Base-by-base conservation (phyloP, 2,329 filamentous ascomycete genomes). In the Sphaerulina musiva region DNA sequence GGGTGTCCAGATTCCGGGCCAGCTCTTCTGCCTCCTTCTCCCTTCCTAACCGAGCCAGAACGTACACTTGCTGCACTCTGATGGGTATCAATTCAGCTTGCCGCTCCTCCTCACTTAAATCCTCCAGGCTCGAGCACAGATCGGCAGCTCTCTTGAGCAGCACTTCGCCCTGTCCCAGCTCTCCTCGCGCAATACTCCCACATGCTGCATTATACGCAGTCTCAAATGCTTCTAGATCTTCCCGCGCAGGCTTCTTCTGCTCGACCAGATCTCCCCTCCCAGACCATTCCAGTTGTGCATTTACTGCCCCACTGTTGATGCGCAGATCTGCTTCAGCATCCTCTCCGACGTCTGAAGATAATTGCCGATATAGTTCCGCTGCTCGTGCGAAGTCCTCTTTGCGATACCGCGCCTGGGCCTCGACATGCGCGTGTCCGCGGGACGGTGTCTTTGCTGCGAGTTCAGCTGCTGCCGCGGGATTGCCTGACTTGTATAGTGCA, bases 181-280 rank as follows among this genome's bases (percentile, higher is more conserved):
- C 84, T 6, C 83, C 85, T 45, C 81, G 77, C 11, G 86, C 85
- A 63, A 93, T 83, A 68, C 81, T 82, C 17, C 78, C 78, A 68
- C 87, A 92, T 7, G 87, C 88, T 23, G 82, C 80, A 69, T 95
- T 95, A 73, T 88, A 95, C 9, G 86, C 84, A 26, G 86, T 84
- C 73, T 93, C 89, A 62, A 93, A 93, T 1, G 84, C 81, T 58
- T 90, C 86, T 26, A 86, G 72, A 62, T 87, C 82, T 56, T 84
- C 81, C 55, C 78, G 74, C 6, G 73, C 72, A 7, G 79, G 74
- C 65, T 80, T 81, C 69, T 80, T 80, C 60, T 77, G 78, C 55
- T 74, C 71, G 38, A 76, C 76, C 36, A 76, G 66, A 54, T 78
- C 71, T 14, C 77, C 78, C 46, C 75, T 73, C 3, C 82, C 82